Evolutionary conservation across 2,329 filamentous ascomycete genomes (phyloP).

Genomic region (Biscogniauxia mediterranea): DNA sequence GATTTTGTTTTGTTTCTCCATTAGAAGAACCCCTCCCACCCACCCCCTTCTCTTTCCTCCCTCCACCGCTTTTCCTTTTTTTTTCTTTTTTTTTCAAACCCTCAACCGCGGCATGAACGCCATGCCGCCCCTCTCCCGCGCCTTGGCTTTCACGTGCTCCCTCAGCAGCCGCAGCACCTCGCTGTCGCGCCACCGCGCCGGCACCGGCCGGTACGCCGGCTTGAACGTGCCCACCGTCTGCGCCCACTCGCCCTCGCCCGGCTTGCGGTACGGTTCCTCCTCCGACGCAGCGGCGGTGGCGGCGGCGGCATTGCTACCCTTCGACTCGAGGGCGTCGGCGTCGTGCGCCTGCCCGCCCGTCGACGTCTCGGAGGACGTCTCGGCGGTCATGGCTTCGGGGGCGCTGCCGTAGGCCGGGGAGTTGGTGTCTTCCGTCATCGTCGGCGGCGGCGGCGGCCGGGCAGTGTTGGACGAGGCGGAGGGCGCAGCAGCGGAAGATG

Average conservation of each 20-base stretch:
- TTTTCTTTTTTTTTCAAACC: conserved; percentile 5
- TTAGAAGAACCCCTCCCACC: no score
- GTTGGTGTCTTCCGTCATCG: conserved; percentile 50
- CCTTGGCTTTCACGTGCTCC: conserved; percentile 71
- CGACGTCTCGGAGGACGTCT: conserved; percentile 23
- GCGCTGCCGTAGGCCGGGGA: conserved; percentile 45
- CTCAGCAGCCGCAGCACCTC: conserved; percentile 75
- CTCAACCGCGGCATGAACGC: conserved; percentile 55
- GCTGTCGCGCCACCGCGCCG: conserved; percentile 78
- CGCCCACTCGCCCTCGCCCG: conserved; percentile 78
- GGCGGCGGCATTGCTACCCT: conserved; percentile 28
- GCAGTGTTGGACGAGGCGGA: conserved; percentile 6
- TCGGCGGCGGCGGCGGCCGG: conserved; percentile 16
- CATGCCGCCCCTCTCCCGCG: conserved; percentile 52
- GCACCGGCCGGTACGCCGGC: conserved; percentile 89
- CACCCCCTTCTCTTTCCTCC: neutral
- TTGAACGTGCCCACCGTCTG: conserved; percentile 94
- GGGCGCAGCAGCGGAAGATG: conserved; percentile 42
- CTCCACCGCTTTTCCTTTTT: neutral
- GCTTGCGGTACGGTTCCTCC: conserved; percentile 27
- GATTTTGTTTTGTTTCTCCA: no score
- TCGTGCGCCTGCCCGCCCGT: conserved; percentile 26
- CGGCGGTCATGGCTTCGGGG: conserved; percentile 15
- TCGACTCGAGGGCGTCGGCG: conserved; percentile 26
- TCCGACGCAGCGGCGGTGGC: conserved; percentile 33